Conservation (phyloP, 1,284 basidiomycete species). For the Xanthoconium separans region DNA sequence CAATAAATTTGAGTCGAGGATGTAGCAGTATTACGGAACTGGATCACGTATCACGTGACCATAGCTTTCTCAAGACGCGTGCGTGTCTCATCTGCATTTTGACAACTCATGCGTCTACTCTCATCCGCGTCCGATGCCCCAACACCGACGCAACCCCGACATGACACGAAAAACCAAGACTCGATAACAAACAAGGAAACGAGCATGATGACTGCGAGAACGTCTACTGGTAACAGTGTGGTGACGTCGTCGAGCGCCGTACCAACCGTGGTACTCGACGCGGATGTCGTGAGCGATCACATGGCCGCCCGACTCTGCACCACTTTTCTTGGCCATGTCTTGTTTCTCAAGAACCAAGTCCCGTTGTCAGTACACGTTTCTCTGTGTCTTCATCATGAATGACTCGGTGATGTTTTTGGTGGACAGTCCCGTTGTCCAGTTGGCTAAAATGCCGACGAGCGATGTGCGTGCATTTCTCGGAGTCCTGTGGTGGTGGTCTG, state of each 20-base stretch:
- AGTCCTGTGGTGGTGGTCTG: background rate
- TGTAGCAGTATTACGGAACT: no score
- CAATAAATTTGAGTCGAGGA: no score
- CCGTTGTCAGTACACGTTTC: conserved; percentile 58
- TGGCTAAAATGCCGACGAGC: conserved; percentile 47
- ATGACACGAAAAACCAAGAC: background rate
- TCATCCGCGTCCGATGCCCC: conserved; percentile 3
- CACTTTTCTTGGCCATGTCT: conserved; percentile 60
- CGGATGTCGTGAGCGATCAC: conserved; percentile 48
- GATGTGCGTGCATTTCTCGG: conserved; percentile 19
- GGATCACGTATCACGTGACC: conserved; percentile 14
- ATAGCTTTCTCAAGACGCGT: background rate
- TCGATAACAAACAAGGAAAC: background rate
- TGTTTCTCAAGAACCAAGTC: conserved; percentile 74
- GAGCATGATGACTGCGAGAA: background rate
- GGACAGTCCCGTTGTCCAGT: conserved; percentile 60
- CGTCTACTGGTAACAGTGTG: background rate
- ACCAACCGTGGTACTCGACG: conserved; percentile 48
- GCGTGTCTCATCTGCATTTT: background rate
- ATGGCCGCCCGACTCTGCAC: conserved; percentile 62
- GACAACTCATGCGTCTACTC: conserved; percentile 22
- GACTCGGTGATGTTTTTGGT: background rate
- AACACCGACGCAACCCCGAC: background rate
- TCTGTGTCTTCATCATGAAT: background rate
- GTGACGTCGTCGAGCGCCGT: conserved; percentile 24